Evolutionary conservation across 257 asterid species (phyloP).

Genomic region (Jacaranda mimosifolia): DNA sequence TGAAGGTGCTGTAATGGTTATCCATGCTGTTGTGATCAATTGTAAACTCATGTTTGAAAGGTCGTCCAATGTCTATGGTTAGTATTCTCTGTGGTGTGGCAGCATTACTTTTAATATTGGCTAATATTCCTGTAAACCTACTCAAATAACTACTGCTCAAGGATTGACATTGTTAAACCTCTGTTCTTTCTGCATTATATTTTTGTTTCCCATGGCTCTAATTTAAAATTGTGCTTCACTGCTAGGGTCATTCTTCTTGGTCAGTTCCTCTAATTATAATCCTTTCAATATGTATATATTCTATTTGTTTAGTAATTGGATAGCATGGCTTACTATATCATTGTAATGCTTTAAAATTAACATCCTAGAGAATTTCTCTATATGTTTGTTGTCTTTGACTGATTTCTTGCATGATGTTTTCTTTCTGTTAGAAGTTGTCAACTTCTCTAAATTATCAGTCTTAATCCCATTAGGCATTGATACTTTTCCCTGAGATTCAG

Average conservation of each 20-base stretch:
- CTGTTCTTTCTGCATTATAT: slow-evolving; percentile 25
- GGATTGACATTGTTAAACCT: slow-evolving; percentile 3
- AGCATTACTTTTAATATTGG: background rate
- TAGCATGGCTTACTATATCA: background rate
- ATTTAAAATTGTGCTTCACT: background rate
- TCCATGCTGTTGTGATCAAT: slow-evolving; percentile 92
- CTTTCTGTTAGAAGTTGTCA: background rate
- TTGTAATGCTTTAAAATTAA: slow-evolving; percentile 17
- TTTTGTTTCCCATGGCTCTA: background rate
- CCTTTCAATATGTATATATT: background rate
- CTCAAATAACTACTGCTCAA: background rate
- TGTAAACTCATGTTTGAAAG: slow-evolving; percentile 95
- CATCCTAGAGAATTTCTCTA: slow-evolving; percentile 1
- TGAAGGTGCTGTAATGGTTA: slow-evolving; percentile 95
- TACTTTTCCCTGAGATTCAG: background rate
- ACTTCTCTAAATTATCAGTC: background rate
- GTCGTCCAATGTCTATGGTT: slow-evolving; percentile 90
- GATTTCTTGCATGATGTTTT: background rate
- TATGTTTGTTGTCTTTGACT: background rate
- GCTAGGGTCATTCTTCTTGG: background rate
- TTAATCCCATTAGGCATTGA: no score
- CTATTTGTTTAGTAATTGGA: background rate
- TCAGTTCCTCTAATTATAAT: background rate
- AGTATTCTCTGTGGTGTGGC: slow-evolving; percentile 45
- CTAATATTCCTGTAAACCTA: slow-evolving; percentile 1